Base-by-base conservation (phyloP, 805 yeast genomes). In the Sporopachydermia lactativora region DNA sequence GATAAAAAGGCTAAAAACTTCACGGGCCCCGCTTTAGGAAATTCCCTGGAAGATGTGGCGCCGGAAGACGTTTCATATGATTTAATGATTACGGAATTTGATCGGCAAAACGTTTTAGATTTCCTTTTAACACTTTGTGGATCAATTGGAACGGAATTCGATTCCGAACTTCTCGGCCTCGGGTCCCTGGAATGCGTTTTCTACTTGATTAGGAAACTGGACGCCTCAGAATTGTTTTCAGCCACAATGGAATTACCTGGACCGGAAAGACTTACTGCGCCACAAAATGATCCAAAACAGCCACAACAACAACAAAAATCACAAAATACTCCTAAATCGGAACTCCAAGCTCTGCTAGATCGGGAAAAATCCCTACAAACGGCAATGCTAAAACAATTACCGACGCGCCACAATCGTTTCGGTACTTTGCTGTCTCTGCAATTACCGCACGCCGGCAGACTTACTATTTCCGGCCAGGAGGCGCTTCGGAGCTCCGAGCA, bases 401-500 rank as follows among this genome's bases (percentile, higher is more conserved):
- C 82, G 1, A 68, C 84, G 1, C 69, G 98, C 38, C 98, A 89
- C 54, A 88, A 92, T 2, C 68, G 95, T 40, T 89, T 89, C 62
- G 98, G 98, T 1, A 77, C 96, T 0, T 62, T 88, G 46, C 58
- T 86, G 6, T 77, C 94, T 2, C 65, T 89, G 19, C 75, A 78
- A 44, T 72, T 79, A 15, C 67, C 70, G 17, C 76, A 77, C 41
- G 65, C 75, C 18, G 66, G 62, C 3, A 64, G 81, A 18, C 57
- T 81, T 15, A 72, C 83, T 4, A 70, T 85, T 1, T 70, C 92
- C 2, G 92, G 94, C 2, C 88, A 82, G 48, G 71, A 72, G 18
- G 84, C 77, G 3, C 50, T 81, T 3, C 49, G 64, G 6, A 64
- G 68, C 36, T 66, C 68, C 5, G 52, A 59, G n/a, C 66, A 73